Conservation (phyloP, 495 filamentous ascomycete species). For the Tuber melanosporum region DNA sequence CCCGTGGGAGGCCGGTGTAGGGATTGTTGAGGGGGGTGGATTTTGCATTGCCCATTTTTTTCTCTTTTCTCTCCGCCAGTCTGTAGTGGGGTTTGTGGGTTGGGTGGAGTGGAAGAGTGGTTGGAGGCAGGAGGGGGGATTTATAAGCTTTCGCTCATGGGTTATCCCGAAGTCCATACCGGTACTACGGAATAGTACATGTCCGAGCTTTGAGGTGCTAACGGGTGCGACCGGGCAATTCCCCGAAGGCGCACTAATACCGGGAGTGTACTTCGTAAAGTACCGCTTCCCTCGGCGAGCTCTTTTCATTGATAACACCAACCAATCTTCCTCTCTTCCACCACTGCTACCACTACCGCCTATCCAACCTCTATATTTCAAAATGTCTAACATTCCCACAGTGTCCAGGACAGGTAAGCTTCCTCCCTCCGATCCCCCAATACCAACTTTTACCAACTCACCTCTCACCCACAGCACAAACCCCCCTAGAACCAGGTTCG, state of each 20-base stretch:
- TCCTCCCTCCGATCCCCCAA: background rate
- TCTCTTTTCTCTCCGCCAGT: background rate
- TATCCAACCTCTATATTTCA: background rate
- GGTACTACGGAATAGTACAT: background rate
- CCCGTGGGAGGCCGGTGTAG: constrained; percentile 59
- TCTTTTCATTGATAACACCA: background rate
- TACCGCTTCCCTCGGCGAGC: background rate
- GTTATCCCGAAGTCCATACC: constrained; percentile 1
- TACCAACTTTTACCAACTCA: background rate
- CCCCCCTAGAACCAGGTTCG: constrained; percentile 17
- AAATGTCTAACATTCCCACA: constrained; percentile 17
- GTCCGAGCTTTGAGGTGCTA: background rate
- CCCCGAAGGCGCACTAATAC: background rate
- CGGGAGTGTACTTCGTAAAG: background rate
- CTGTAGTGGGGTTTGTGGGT: background rate
- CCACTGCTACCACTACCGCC: background rate
- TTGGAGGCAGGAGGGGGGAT: background rate
- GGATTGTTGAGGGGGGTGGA: constrained; percentile 34
- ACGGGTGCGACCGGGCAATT: background rate
- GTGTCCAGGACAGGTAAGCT: constrained; percentile 23
- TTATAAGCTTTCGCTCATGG: background rate
- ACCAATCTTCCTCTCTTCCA: constrained; percentile 2
- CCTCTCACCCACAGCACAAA: constrained; percentile 11
- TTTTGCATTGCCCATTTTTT: constrained; percentile 18
- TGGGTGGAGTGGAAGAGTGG: background rate